Evolutionary conservation across 139 green algal genomes (phyloP).

Genomic region (Trebouxia sp.): DNA sequence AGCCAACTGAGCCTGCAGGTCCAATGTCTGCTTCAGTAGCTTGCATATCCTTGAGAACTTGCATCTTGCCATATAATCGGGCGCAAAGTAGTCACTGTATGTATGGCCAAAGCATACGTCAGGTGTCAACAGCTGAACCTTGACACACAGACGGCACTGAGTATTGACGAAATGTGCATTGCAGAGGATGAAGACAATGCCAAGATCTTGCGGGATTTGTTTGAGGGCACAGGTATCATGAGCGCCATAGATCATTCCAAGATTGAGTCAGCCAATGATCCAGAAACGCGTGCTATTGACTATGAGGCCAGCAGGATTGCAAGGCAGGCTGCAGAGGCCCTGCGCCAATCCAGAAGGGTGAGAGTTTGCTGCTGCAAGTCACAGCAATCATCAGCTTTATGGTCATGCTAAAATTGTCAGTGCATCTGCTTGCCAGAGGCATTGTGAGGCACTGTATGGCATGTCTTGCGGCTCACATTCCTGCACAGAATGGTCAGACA

Average conservation of each 20-base stretch:
- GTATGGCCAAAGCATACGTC: no score
- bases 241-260: constrained; percentile 82
- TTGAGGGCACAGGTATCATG: constrained; percentile 73
- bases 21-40: no score
- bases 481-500: background rate
- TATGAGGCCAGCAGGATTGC: constrained; percentile 65
- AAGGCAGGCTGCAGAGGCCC: constrained; percentile 64
- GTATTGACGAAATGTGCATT: background rate
- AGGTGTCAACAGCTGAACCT: background rate
- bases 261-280: constrained; percentile 79
- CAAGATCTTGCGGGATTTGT: constrained; percentile 81
- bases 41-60: no score
- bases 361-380: background rate
- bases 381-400: background rate
- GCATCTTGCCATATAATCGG: no score
- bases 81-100: no score
- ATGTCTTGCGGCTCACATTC: background rate
- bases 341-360: constrained; percentile 55
- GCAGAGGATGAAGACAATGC: constrained; percentile 57
- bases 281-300: constrained; percentile 52
- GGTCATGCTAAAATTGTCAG: no score
- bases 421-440: background rate
- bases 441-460: background rate
- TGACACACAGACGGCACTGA: background rate
- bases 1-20: no score